Base-by-base conservation (phyloP, 495 filamentous ascomycete species). In the Evansstolkia leycettana region DNA sequence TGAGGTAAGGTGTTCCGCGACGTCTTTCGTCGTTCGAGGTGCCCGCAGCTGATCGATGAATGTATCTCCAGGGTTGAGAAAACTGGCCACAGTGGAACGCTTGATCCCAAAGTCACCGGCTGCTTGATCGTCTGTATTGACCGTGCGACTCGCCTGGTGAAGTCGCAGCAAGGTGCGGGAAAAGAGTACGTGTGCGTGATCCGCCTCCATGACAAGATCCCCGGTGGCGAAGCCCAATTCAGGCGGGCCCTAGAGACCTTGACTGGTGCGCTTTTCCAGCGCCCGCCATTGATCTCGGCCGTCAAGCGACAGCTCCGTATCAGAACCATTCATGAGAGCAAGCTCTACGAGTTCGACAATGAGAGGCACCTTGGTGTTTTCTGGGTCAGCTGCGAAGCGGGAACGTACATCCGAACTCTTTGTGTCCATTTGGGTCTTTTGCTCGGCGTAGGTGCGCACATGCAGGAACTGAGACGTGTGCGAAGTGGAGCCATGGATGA, bases 331-430 rank as follows among this genome's bases (percentile, higher is more conserved):
- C 79, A 95, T 60, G 83, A 95, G 64, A 87, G 81, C 69, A 88
- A 88, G 62, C 66, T 94, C 23, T 80, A 87, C 48, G 89, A 98
- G 62, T 98, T 94, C 52, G 90, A 96, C 61, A 94, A 96, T 56
- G 87, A 96, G 38, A 76, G 90, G 41, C 84, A 95, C 52, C 73
- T 98, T n/a, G 92, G 81, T 58, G 87, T 96, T 20, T 98, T 98
- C 74, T 95, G 90, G 90, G 92, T 96, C 39, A 89, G 83, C 60
- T 98, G 90, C 58, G 90, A 98, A 62, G 90, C 90, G 41, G 90
- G 90, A 51, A 96, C 90, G 20, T 98, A 98, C 53, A 95, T 98
- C 55, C 82, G 90, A 62, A 96, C 92, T 9, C 75, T 98, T 14
- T 98, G 90, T 64, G 90, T 96, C 25, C 90, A 98, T 64, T 62